These are phyloP conservation scores for Rhodotorula babjevae DNA, from an alignment of 768 basidiomycete genomes.

Conservation along the genomic window DNA sequence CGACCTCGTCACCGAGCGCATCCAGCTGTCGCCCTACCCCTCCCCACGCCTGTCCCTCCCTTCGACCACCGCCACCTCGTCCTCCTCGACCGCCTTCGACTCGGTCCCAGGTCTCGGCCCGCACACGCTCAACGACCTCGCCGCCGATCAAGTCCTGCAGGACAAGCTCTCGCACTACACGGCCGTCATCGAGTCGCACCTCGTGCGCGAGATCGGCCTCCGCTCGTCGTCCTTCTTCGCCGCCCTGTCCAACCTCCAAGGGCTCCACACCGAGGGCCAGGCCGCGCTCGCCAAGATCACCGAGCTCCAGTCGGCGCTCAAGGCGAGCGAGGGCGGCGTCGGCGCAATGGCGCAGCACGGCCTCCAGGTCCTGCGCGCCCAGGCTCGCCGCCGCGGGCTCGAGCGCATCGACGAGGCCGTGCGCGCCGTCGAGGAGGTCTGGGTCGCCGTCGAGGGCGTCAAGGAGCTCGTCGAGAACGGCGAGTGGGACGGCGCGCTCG, in stretches of 20 bases:
- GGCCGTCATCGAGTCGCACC: conserved; percentile 89
- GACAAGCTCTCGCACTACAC: conserved; percentile 88
- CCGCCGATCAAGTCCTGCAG: conserved; percentile 61
- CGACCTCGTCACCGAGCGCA: conserved; percentile 65
- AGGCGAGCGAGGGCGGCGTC: conserved; percentile 50
- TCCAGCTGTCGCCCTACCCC: conserved; percentile 27
- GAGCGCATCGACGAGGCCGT: conserved; percentile 53
- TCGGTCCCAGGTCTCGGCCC: conserved; percentile 24
- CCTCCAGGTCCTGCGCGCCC: conserved; percentile 62
- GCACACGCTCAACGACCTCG: conserved; percentile 23
- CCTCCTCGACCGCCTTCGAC: not conserved
- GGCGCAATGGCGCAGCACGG: conserved; percentile 63
- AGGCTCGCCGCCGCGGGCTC: conserved; percentile 56
- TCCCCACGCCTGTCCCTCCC: conserved; percentile 17
- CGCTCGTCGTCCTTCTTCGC: conserved; percentile 93
- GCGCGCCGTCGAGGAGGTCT: conserved; percentile 58
- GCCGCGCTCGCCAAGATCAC: conserved; percentile 72
- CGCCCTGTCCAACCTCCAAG: conserved; percentile 87
- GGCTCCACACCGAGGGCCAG: conserved; percentile 81
- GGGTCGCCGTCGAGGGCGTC: conserved; percentile 63
- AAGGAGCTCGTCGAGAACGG: conserved; percentile 78
- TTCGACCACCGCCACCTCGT: conserved; percentile 20
- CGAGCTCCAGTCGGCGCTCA: conserved; percentile 63
- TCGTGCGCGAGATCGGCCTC: conserved; percentile 82
- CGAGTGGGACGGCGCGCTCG: conserved; percentile 81